Percentiles rank a stretch among this genome's conserved stretches.
These are phyloP conservation scores for Ploettnerulaceae sp. DNA, from an alignment of 2,329 filamentous ascomycete genomes.

Conservation along the genomic window DNA sequence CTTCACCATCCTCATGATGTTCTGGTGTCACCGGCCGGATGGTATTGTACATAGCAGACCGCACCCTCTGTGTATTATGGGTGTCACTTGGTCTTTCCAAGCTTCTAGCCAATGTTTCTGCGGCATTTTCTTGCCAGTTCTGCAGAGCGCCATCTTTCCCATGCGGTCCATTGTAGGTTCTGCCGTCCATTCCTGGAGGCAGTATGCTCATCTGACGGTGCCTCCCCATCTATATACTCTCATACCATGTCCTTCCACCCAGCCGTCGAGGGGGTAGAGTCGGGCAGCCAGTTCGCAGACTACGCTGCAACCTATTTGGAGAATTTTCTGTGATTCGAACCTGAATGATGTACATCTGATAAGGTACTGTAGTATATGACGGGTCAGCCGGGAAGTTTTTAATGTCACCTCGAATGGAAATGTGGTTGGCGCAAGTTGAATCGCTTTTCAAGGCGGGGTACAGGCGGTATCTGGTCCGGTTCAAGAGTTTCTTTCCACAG, in stretches of 20 bases:
- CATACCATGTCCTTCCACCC: constrained; percentile 20
- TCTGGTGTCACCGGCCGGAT: constrained; percentile 67
- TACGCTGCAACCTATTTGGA: neutral
- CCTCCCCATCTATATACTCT: constrained; percentile 25
- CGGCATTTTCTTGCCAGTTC: constrained; percentile 29
- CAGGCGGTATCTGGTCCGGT: neutral
- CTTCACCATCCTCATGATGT: constrained; percentile 31
- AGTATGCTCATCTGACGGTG: constrained; percentile 38
- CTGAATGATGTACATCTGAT: constrained; percentile 7
- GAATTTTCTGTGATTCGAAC: neutral
- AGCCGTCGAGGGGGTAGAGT: constrained; percentile 4
- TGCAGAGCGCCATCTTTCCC: constrained; percentile 31
- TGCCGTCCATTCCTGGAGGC: constrained; percentile 44
- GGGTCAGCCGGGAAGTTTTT: constrained; percentile 4
- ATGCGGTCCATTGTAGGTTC: constrained; percentile 34
- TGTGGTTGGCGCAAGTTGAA: constrained; percentile 11
- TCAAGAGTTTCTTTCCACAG: constrained; percentile 4
- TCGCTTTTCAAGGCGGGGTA: constrained; percentile 3
- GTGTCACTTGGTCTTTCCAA: constrained; percentile 28
- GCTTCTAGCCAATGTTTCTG: constrained; percentile 27
- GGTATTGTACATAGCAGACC: constrained; percentile 38
- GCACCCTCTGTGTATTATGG: constrained; percentile 24
- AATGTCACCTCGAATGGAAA: neutral
- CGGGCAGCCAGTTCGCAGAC: constrained; percentile 4
- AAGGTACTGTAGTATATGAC: neutral